Evolutionary conservation across 2,329 filamentous ascomycete species (phyloP), one percentile per base, ranked within the genome.

Genomic region (Arthrobotrys iridis): DNA sequence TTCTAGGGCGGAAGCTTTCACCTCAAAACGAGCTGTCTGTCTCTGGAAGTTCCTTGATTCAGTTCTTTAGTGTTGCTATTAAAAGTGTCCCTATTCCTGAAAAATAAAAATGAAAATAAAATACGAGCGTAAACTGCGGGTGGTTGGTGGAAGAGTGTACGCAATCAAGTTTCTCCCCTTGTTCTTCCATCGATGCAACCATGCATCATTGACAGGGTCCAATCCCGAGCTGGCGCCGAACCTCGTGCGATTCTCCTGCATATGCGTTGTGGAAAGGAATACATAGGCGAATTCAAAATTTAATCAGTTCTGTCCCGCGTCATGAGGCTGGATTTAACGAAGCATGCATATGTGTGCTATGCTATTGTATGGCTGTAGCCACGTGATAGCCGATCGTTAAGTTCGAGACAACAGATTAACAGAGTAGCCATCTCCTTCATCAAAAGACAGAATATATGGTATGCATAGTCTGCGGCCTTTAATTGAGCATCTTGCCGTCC

Each of bases 141-240:
- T n/a, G 28, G 46, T 24, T 18, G 30, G 41, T 26, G 40, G 35
- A 20, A 37, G 10, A 26, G 46, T 18, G 18, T 40, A 63, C 66
- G 66, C 58, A 70, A 62, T 40, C 65, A 55, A 43, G 55, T 46
- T 41, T 70, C 37, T 48, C 35, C 26, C 45, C 40, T 30, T 35
- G 52, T 46, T 52, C 20, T 35, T 13, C 11, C 22, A 26, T 41
- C 41, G 24, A 70, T 70, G 65, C 55, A 46, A 70, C 28, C 55
- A 55, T 71, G 63, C 66, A 71, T 71, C 48, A 64, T 64, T 26
- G 46, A 71, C 66, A 71, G 66, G 65, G 58, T 40, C 66, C 57
- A 63, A 48, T 71, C 57, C 58, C 40, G 33, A 59, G 58, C 58
- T 37, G 40, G 58, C 41, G 33, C 58, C 58, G 13, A 37, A 64